phyloP scores from a whole-genome alignment of 2,329 filamentous ascomycete species.

The Fusarium piperis region DNA sequence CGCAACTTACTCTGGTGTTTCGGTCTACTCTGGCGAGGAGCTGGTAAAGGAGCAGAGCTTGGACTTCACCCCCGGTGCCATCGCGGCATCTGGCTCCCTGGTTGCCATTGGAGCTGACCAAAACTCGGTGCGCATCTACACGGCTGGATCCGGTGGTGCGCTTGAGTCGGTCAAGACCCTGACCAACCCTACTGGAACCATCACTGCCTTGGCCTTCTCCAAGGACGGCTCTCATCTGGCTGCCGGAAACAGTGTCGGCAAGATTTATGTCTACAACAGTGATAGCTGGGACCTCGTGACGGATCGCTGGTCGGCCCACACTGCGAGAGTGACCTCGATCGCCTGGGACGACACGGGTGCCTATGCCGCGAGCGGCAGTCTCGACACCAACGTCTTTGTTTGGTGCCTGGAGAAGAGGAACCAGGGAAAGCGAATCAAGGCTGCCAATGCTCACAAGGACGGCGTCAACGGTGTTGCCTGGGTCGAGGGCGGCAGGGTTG shows the following conservation, averaged over 20 bases:
- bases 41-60: slow-evolving; percentile 68
- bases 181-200: slow-evolving; percentile 73
- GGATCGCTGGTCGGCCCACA: slow-evolving; percentile 74
- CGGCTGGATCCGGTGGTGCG: slow-evolving; percentile 61
- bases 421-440: slow-evolving; percentile 86
- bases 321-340: slow-evolving; percentile 65
- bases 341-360: slow-evolving; percentile 82
- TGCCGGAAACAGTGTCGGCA: slow-evolving; percentile 83
- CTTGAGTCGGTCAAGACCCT: slow-evolving; percentile 67
- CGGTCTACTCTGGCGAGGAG: slow-evolving; percentile 68
- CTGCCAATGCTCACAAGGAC: slow-evolving; percentile 92
- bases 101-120: slow-evolving; percentile 82
- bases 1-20: slow-evolving; percentile 63
- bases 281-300: slow-evolving; percentile 76
- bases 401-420: slow-evolving; percentile 85
- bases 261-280: slow-evolving; percentile 81
- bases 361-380: slow-evolving; percentile 82
- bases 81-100: slow-evolving; percentile 73
- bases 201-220: slow-evolving; percentile 88
- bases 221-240: slow-evolving; percentile 80
- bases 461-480: slow-evolving; percentile 90
- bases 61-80: slow-evolving; percentile 72
- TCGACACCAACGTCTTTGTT: slow-evolving; percentile 92
- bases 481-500: slow-evolving; percentile 75
- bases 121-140: slow-evolving; percentile 80